Percentiles rank a stretch among this genome's conserved stretches.
Evolutionary conservation across 1,284 basidiomycete genomes (phyloP).

Genomic region (Irpex lacteus): DNA sequence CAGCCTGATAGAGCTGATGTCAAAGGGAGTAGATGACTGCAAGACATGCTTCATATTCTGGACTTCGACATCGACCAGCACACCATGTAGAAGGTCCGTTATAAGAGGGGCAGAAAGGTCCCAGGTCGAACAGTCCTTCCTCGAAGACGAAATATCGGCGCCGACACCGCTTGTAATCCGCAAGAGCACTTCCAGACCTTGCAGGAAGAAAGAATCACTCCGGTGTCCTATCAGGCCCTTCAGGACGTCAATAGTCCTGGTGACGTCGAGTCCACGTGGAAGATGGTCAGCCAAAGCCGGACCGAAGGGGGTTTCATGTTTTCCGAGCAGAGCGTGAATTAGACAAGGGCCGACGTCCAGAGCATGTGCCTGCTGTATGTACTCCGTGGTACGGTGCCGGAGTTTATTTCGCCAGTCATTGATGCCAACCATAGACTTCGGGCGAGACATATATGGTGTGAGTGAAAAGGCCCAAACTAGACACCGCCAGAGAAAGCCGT

Average conservation of each 20-base stretch:
- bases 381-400: neutral
- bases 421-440: neutral
- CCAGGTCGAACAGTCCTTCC: slow-evolving; percentile 19
- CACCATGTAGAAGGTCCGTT: neutral
- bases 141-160: neutral
- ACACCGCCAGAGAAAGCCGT: slow-evolving; percentile 48
- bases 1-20: slow-evolving; percentile 29
- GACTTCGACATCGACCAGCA: neutral
- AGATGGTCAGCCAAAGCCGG: slow-evolving; percentile 7
- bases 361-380: neutral
- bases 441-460: slow-evolving; percentile 22
- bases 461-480: slow-evolving; percentile 44
- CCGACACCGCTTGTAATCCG: slow-evolving; percentile 35
- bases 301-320: neutral
- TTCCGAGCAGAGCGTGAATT: slow-evolving; percentile 22
- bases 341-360: slow-evolving; percentile 19
- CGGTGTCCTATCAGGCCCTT: slow-evolving; percentile 35
- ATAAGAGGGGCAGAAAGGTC: neutral
- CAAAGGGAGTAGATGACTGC: slow-evolving; percentile 22
- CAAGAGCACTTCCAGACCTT: slow-evolving; percentile 38
- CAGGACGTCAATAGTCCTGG: slow-evolving; percentile 35
- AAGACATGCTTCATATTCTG: slow-evolving; percentile 6
- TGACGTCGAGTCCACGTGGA: slow-evolving; percentile 20
- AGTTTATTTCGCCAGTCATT: neutral
- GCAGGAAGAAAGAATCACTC: slow-evolving; percentile 27